phyloP scores from a whole-genome alignment of 2,329 filamentous ascomycete genomes.

The Neofusicoccum umdonicola region DNA sequence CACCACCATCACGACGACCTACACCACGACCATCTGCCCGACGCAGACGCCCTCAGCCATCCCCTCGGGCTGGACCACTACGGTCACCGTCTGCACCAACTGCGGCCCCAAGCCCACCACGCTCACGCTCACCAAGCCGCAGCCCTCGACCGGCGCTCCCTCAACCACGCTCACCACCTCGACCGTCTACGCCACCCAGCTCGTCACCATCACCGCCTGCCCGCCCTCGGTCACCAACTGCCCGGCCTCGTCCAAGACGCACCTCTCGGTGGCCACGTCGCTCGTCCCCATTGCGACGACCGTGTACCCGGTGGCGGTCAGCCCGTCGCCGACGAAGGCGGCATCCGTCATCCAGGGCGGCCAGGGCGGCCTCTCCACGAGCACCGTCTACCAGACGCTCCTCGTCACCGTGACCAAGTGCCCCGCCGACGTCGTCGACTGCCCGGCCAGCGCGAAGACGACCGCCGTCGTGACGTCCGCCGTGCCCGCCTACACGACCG shows the following conservation, averaged over 20 bases:
- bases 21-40: slow-evolving; percentile 24
- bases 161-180: neutral
- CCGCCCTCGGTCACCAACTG: slow-evolving; percentile 19
- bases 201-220: slow-evolving; percentile 6
- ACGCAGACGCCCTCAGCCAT: slow-evolving; percentile 16
- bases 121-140: slow-evolving; percentile 25
- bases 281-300: slow-evolving; percentile 4
- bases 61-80: slow-evolving; percentile 28
- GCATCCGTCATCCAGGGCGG: neutral
- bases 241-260: slow-evolving; percentile 21
- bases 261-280: neutral
- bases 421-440: slow-evolving; percentile 18
- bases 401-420: slow-evolving; percentile 1
- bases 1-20: slow-evolving; percentile 30
- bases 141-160: neutral
- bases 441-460: slow-evolving; percentile 22
- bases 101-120: slow-evolving; percentile 27
- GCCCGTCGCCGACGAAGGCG: neutral
- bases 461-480: neutral
- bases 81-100: slow-evolving; percentile 28
- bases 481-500: neutral
- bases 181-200: slow-evolving; percentile 9
- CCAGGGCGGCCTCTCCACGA: neutral
- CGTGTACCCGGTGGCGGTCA: neutral
- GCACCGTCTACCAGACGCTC: slow-evolving; percentile 2